phyloP scores from a whole-genome alignment of 768 basidiomycete species.

The Termitomyces eurrhizus region DNA sequence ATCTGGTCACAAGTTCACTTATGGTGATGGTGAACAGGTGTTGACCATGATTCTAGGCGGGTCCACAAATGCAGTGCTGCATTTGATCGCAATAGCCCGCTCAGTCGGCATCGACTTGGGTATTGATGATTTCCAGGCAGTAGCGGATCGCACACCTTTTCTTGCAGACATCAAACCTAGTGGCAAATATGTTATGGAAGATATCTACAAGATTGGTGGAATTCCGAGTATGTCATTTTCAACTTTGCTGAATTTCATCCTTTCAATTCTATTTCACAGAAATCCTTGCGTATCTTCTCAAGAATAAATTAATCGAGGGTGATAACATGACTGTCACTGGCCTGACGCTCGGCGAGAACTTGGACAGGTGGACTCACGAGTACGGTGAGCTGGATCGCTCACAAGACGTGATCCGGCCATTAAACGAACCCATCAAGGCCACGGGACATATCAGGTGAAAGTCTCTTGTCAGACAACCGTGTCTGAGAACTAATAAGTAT shows the following conservation, averaged over 20 bases:
- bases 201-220: conserved; percentile 93
- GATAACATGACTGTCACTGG: conserved; percentile 91
- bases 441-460: conserved; percentile 85
- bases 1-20: conserved; percentile 1
- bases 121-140: conserved; percentile 90
- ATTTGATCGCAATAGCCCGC: conserved; percentile 95
- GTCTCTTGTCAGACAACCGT: conserved; percentile 5
- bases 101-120: conserved; percentile 87
- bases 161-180: conserved; percentile 96
- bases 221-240: conserved; percentile 72
- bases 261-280: conserved; percentile 37
- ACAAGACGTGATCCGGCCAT: conserved; percentile 86
- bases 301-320: conserved; percentile 87
- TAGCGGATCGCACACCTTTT: conserved; percentile 92
- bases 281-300: conserved; percentile 80
- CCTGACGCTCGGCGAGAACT: conserved; percentile 84
- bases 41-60: conserved; percentile 97
- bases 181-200: conserved; percentile 98
- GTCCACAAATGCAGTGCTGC: conserved; percentile 96
- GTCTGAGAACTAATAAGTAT: conserved; percentile 7
- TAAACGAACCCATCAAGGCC: conserved; percentile 82
- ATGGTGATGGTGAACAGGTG: conserved; percentile 47
- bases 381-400: conserved; percentile 68
- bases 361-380: conserved; percentile 83
- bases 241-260: neutral